Evolutionary conservation across 129 eudicot genomes (phyloP).

Genomic region (Ambrosia trifida): DNA sequence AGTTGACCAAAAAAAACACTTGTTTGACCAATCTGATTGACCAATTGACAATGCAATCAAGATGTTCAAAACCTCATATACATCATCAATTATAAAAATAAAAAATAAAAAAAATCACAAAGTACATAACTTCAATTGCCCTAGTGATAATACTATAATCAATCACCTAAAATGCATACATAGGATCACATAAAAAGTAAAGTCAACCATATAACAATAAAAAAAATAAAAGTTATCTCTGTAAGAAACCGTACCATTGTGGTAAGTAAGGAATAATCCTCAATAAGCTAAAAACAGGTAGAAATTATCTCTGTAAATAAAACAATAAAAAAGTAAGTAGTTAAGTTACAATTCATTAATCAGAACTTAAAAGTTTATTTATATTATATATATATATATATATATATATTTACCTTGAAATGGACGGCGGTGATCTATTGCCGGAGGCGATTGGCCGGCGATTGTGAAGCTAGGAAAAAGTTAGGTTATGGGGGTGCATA

Average conservation of each 20-base stretch:
- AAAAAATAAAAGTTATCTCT: too few relatives aligned
- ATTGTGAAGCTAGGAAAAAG: conserved; percentile 9
- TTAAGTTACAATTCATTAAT: conserved; percentile 23
- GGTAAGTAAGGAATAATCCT: conserved; percentile 11
- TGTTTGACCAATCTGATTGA: not conserved
- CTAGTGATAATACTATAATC: not conserved
- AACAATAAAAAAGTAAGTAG: not conserved
- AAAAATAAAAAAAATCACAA: not conserved
- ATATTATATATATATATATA: too few relatives aligned
- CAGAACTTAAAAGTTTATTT: not conserved
- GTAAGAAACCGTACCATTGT: conserved; percentile 31
- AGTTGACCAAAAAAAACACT: not conserved
- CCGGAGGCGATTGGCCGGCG: conserved; percentile 43
- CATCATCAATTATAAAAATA: not conserved
- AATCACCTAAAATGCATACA: conserved; percentile 6
- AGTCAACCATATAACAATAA: not conserved
- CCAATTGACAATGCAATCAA: not conserved
- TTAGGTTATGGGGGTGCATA: conserved; percentile 34
- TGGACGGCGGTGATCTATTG: conserved; percentile 16
- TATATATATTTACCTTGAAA: conserved; percentile 23
- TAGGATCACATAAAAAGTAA: not conserved
- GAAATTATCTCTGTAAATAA: conserved; percentile 19
- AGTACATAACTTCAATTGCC: not conserved
- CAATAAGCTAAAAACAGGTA: conserved; percentile 17
- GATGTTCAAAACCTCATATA: conserved; percentile 12